Percentiles rank a stretch among this genome's conserved stretches.
Evolutionary conservation across 1,284 basidiomycete genomes (phyloP).

Genomic region (Malassezia obtusa): DNA sequence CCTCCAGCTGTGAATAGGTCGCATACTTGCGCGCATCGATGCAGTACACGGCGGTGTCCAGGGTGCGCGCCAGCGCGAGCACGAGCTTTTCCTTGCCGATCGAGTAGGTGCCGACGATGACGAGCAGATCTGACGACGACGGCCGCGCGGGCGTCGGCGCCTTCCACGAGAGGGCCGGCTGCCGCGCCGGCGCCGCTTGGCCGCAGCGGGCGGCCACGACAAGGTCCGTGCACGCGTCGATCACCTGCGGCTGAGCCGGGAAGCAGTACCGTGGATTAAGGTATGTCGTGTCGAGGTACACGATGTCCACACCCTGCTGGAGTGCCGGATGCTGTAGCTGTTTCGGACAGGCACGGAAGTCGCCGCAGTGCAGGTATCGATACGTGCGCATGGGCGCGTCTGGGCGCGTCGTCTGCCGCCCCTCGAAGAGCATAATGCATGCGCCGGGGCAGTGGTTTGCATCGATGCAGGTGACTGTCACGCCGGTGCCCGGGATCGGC

Average conservation of each 20-base stretch:
- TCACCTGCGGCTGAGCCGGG: slow-evolving; percentile 82
- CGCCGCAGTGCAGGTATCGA: slow-evolving; percentile 89
- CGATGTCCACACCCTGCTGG: slow-evolving; percentile 58
- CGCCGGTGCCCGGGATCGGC: slow-evolving; percentile 68
- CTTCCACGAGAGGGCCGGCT: background rate
- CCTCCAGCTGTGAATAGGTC: slow-evolving; percentile 33
- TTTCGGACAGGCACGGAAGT: slow-evolving; percentile 51
- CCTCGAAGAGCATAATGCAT: slow-evolving; percentile 84
- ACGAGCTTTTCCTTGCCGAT: slow-evolving; percentile 96
- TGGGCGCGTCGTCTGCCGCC: slow-evolving; percentile 66
- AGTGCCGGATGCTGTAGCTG: slow-evolving; percentile 34
- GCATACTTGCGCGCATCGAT: slow-evolving; percentile 54
- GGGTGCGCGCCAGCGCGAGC: slow-evolving; percentile 75
- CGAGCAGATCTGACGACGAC: slow-evolving; percentile 49
- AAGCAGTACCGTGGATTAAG: slow-evolving; percentile 90
- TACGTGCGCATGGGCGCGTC: slow-evolving; percentile 54
- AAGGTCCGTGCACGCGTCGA: slow-evolving; percentile 78
- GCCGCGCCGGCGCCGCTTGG: background rate
- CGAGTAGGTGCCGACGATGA: slow-evolving; percentile 88
- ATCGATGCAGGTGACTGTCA: slow-evolving; percentile 83
- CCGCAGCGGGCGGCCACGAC: background rate
- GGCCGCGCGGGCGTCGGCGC: background rate
- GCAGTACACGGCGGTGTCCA: slow-evolving; percentile 80
- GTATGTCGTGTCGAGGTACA: slow-evolving; percentile 95
- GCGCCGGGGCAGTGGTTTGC: slow-evolving; percentile 93